Evolutionary conservation across 495 filamentous ascomycete species (phyloP), one percentile per base, ranked within the genome.

Genomic region (Hypomontagnella monticulosa): DNA sequence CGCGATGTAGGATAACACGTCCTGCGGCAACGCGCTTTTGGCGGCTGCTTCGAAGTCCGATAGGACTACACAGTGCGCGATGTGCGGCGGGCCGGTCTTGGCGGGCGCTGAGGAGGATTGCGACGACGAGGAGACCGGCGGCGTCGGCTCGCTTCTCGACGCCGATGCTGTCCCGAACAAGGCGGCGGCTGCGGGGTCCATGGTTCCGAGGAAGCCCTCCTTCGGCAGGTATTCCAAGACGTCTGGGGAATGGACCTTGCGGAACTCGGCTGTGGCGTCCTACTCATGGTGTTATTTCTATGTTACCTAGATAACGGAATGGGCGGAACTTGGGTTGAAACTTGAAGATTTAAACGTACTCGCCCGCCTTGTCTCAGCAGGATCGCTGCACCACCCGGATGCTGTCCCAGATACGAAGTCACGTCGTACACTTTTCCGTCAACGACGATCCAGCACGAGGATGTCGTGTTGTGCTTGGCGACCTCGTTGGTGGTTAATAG

Each of bases 1-100:
- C 4, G 88, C 90, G 72, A 93, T 91, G 75, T 93, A 96, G n/a
- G 88, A 89, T 88, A 90, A 93, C 0, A 90, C 85, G 0, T 85
- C 91, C 71, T 85, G 89, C 77, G 91, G 92, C 87, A 94, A 90
- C 20, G 92, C 85, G 30, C 81, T 76, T 63, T 83, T 83, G 2
- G 92, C 92, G 9, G 92, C 91, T 1, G 85, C 82, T 76, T 96
- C 91, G 72, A 96, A 94, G 75, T 96, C 92, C 2, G 23, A 16
- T 11, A 38, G 40, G 4, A 16, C 49, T n/a, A 74, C 43, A 55
- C 66, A 61, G 67, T 67, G 66, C 30, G 72, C 71, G 27, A 74
- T 71, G 55, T 74, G 69, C 10, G 66, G 66, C 82, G 64, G 85
- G 87, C 40, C 50, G 3, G 27, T 37, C 23, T 43, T 34, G 27